Conservation (phyloP, 768 basidiomycete genomes). For the Suillus cothurnatus region DNA sequence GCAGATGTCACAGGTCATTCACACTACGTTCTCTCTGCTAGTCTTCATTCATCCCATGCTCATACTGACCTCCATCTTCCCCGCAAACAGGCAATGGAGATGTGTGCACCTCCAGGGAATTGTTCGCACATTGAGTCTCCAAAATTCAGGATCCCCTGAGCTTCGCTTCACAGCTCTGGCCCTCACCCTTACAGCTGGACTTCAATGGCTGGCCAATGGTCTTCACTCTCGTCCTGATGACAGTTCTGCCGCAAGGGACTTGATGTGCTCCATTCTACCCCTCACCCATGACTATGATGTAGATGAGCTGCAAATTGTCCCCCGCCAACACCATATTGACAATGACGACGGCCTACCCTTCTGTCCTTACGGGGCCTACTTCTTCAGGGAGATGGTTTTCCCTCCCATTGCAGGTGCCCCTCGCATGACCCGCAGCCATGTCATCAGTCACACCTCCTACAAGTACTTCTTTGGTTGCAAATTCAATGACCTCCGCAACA, state of each 20-base stretch:
- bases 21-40: too few relatives aligned
- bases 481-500: not conserved
- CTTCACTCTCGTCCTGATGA: constrained; percentile 31
- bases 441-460: not conserved
- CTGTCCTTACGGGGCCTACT: not conserved
- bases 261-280: constrained; percentile 26
- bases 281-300: constrained; percentile 19
- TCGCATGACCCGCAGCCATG: not conserved
- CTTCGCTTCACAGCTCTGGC: not conserved
- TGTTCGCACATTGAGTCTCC: not conserved
- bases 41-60: too few relatives aligned
- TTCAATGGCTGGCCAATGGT: constrained; percentile 27
- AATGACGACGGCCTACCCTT: not conserved
- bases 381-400: not conserved
- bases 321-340: too few relatives aligned
- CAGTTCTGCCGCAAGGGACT: constrained; percentile 17
- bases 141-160: constrained; percentile 10
- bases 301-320: not conserved
- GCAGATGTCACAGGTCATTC: too few relatives aligned
- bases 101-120: too few relatives aligned
- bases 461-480: not conserved
- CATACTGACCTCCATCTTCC: too few relatives aligned
- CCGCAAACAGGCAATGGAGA: too few relatives aligned
- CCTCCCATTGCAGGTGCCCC: not conserved
- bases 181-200: constrained; percentile 26